A percentile compares a stretch with the other conserved stretches of the same genome.
phyloP scores from a whole-genome alignment of 1,284 basidiomycete species.

The Ceratobasidium sp. region DNA sequence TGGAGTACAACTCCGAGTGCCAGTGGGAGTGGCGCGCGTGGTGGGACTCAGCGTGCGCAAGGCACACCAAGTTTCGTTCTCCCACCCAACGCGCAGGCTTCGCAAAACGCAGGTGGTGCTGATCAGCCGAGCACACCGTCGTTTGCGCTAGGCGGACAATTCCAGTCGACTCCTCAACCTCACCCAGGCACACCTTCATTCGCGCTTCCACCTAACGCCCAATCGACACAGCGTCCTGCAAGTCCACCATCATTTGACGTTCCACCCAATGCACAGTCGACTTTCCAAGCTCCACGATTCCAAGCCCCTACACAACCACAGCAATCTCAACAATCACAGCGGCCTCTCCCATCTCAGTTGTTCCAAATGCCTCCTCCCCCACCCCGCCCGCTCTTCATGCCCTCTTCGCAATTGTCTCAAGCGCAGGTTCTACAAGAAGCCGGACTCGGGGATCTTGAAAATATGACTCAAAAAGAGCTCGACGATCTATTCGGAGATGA shows the following conservation, averaged over 20 bases:
- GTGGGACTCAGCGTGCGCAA: conserved; percentile 30
- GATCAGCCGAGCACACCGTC: conserved; percentile 11
- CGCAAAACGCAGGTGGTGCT: background rate
- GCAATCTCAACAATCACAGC: conserved; percentile 24
- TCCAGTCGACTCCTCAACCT: conserved; percentile 37
- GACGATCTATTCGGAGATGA: conserved; percentile 58
- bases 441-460: conserved; percentile 46
- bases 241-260: conserved; percentile 16
- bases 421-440: conserved; percentile 44
- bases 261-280: conserved; percentile 17
- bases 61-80: conserved; percentile 41
- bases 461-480: conserved; percentile 56
- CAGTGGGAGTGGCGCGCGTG: conserved; percentile 20
- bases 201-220: conserved; percentile 27
- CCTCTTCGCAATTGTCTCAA: conserved; percentile 44
- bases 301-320: conserved; percentile 18
- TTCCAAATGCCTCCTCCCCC: conserved; percentile 28
- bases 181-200: conserved; percentile 37
- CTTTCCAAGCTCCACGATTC: conserved; percentile 32
- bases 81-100: conserved; percentile 20
- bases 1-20: conserved; percentile 43
- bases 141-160: conserved; percentile 7
- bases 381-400: conserved; percentile 46
- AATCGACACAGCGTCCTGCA: conserved; percentile 26
- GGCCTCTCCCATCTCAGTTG: conserved; percentile 6